These are phyloP conservation scores for Fomitopsis schrenkii DNA, from an alignment of 1,284 basidiomycete species.

Conservation along the genomic window DNA sequence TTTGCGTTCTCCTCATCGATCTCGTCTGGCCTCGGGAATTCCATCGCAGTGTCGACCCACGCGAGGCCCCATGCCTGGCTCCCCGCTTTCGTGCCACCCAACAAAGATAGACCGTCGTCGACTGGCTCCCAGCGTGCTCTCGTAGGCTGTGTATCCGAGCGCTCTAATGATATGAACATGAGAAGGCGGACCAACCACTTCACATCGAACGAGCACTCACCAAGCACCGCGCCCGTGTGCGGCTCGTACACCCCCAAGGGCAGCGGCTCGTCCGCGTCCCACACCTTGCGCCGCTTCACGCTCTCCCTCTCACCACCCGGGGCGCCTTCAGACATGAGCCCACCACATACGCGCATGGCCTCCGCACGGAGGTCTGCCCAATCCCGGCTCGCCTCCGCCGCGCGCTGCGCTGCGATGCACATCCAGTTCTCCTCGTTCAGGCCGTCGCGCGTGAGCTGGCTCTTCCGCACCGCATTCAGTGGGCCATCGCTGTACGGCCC, in stretches of 20 bases:
- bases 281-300: slow-evolving; percentile 23
- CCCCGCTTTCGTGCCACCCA: slow-evolving; percentile 71
- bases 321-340: slow-evolving; percentile 28
- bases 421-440: slow-evolving; percentile 90
- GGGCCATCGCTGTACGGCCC: slow-evolving; percentile 85
- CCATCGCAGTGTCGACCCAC: slow-evolving; percentile 73
- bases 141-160: slow-evolving; percentile 68
- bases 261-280: slow-evolving; percentile 29
- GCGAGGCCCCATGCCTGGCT: slow-evolving; percentile 75
- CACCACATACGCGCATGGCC: slow-evolving; percentile 44
- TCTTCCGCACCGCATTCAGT: slow-evolving; percentile 74
- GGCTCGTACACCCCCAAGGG: slow-evolving; percentile 71
- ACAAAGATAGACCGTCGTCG: slow-evolving; percentile 37
- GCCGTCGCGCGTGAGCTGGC: slow-evolving; percentile 64
- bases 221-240: slow-evolving; percentile 63
- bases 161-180: slow-evolving; percentile 41
- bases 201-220: slow-evolving; percentile 38
- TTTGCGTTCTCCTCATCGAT: slow-evolving; percentile 12
- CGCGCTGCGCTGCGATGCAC: slow-evolving; percentile 66
- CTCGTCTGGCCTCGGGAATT: slow-evolving; percentile 24
- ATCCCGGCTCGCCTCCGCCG: slow-evolving; percentile 57
- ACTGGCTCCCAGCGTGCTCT: slow-evolving; percentile 56
- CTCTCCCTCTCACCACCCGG: slow-evolving; percentile 13
- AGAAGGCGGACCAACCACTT: slow-evolving; percentile 7
- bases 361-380: slow-evolving; percentile 62